Evolutionary conservation across 2,329 filamentous ascomycete species (phyloP).

Genomic region (Epichloe glyceriae): DNA sequence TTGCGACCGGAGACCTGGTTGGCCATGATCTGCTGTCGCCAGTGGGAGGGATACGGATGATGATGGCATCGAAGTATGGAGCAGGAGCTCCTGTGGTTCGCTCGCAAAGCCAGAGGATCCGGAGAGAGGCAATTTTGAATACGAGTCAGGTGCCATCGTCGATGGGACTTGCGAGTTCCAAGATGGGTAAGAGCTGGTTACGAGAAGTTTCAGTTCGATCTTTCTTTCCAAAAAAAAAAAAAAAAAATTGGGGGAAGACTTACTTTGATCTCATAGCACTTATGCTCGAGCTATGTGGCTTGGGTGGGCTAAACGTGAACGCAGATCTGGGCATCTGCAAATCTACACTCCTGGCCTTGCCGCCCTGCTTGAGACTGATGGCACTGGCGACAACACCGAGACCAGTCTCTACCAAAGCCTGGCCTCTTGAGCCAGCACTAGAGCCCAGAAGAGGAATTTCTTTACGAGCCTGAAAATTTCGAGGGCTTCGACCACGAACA

Average conservation of each 20-base stretch:
- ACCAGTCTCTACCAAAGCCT: slow-evolving; percentile 54
- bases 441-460: slow-evolving; percentile 76
- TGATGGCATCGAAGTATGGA: slow-evolving; percentile 36
- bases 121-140: slow-evolving; percentile 39
- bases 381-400: slow-evolving; percentile 47
- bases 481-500: slow-evolving; percentile 79
- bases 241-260: slow-evolving; percentile 22
- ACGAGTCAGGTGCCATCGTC: slow-evolving; percentile 36
- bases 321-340: slow-evolving; percentile 42
- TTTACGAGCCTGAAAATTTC: slow-evolving; percentile 90
- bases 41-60: slow-evolving; percentile 39
- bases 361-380: slow-evolving; percentile 40
- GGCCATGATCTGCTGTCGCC: slow-evolving; percentile 33
- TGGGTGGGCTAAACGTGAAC: slow-evolving; percentile 46
- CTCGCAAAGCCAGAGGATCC: slow-evolving; percentile 33
- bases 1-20: slow-evolving; percentile 36
- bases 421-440: slow-evolving; percentile 65
- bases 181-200: slow-evolving; percentile 41
- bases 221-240: slow-evolving; percentile 12
- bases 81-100: slow-evolving; percentile 40
- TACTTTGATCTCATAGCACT: slow-evolving; percentile 45
- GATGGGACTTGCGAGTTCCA: slow-evolving; percentile 42
- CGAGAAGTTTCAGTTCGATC: slow-evolving; percentile 31
- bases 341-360: slow-evolving; percentile 36
- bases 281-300: slow-evolving; percentile 40